Evolutionary conservation across 2,329 filamentous ascomycete genomes (phyloP), one percentile per base, ranked within the genome.

Genomic region (Aquanectria penicillioides): DNA sequence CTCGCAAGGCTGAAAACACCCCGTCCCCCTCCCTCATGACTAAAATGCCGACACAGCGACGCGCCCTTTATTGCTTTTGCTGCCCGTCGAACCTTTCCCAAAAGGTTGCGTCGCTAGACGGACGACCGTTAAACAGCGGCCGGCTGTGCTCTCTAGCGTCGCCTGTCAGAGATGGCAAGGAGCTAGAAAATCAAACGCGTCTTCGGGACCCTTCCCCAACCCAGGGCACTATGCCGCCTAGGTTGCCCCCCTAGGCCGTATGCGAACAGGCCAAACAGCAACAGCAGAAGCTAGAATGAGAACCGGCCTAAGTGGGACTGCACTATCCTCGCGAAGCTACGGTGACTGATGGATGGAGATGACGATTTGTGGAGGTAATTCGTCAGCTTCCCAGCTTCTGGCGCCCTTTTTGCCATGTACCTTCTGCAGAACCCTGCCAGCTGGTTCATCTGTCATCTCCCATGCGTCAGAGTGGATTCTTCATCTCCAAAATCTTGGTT

Each of bases 1-100:
- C 36, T 13, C 47, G 47, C 47, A 50, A 50, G 47, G 47, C 47
- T 40, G 47, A 50, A 49, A 5, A 29, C 31, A n/a, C n/a, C n/a
- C n/a, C n/a, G n/a, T n/a, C n/a, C 22, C 28, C 33, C 22, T 37
- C 33, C 11, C 26, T 9, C 17, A n/a, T 17, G 33, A 25, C 22
- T 8, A 22, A 28, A 25, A 25, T n/a, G 28, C 31, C 31, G 20
- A 34, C 29, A 23, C 17, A 15, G 15, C 28, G 11, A n/a, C 15
- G n/a, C 26, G n/a, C 6, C 11, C 13, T 29, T 29, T 23, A 10
- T 40, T 17, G 28, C 43, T 33, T 23, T 31, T n/a, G 18, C 33
- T 20, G 13, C n/a, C 33, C 31, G 22, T n/a, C 41, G 11, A 17
- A 13, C 11, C n/a, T n/a, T n/a, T n/a, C n/a, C n/a, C n/a, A n/a